Percentiles rank a stretch among this genome's conserved stretches.
Evolutionary conservation across 2,329 filamentous ascomycete genomes (phyloP).

Genomic region (Trichoderma afroharzianum): DNA sequence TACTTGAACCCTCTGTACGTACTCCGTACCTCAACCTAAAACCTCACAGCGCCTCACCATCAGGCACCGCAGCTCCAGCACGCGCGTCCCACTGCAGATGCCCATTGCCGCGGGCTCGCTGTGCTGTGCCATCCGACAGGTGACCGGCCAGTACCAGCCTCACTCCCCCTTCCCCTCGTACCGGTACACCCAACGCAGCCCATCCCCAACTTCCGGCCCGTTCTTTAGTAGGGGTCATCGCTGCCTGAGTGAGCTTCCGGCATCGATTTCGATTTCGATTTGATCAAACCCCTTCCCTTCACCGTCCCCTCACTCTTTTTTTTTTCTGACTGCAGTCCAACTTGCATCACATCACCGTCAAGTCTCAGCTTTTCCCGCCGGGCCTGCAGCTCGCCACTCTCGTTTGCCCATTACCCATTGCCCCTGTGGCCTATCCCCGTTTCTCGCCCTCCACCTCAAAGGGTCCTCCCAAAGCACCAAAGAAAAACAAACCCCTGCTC

Average conservation of each 20-base stretch:
- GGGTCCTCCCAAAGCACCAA: not conserved
- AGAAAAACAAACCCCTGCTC: slow-evolving; percentile 9
- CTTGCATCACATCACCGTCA: not conserved
- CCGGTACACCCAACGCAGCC: not conserved
- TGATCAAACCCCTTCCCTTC: slow-evolving; percentile 1
- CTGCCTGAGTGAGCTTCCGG: slow-evolving; percentile 13
- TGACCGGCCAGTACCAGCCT: not conserved
- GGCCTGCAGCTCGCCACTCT: slow-evolving; percentile 8
- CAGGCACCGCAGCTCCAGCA: not conserved
- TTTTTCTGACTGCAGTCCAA: not conserved
- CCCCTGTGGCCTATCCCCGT: not conserved
- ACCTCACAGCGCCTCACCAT: not conserved
- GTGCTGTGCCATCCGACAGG: not conserved
- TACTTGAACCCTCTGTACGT: not conserved
- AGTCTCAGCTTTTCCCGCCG: not conserved
- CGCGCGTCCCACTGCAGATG: not conserved
- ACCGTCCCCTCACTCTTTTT: slow-evolving; percentile 15
- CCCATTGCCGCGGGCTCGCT: not conserved
- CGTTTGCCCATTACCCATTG: not conserved
- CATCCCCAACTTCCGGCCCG: not conserved
- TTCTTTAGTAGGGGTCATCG: slow-evolving; percentile 4
- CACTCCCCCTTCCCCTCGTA: not conserved
- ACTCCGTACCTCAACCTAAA: not conserved
- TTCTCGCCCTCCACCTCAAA: not conserved
- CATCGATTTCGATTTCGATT: slow-evolving; percentile 4